These are phyloP conservation scores for Radiomyces spectabilis DNA, from an alignment of 192 early-diverging fungal genomes.

Conservation along the genomic window DNA sequence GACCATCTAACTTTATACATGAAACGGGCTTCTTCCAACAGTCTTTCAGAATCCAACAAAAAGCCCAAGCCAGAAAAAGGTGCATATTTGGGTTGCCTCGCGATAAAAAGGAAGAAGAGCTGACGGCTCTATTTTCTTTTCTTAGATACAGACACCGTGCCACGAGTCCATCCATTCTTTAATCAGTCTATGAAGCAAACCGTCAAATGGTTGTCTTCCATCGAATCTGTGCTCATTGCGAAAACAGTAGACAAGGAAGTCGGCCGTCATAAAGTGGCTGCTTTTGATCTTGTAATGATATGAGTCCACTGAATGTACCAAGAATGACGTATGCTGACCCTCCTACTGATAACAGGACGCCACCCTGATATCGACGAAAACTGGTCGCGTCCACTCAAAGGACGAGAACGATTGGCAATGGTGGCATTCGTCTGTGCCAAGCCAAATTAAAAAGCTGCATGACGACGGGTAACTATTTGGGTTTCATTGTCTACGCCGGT, in stretches of 20 bases:
- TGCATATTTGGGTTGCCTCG: too few species aligned
- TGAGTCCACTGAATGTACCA: neutral
- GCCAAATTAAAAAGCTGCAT: conserved; percentile 48
- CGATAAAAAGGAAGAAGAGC: too few species aligned
- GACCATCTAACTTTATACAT: too few species aligned
- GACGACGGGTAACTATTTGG: conserved; percentile 48
- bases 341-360: conserved; percentile 56
- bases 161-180: conserved; percentile 1
- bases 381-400: conserved; percentile 54
- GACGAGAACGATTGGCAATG: conserved; percentile 78
- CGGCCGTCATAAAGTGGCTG: conserved; percentile 40
- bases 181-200: neutral
- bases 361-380: conserved; percentile 65
- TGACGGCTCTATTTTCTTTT: too few species aligned
- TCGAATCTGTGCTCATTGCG: neutral
- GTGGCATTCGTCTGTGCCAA: conserved; percentile 49
- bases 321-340: neutral
- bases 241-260: neutral
- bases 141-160: too few species aligned
- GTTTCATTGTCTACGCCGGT: conserved; percentile 21
- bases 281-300: conserved; percentile 54
- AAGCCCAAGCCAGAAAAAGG: too few species aligned
- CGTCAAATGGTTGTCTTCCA: neutral
- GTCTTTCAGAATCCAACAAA: too few species aligned
- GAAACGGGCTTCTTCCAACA: too few species aligned